Percentiles rank a stretch among this genome's conserved stretches.
Evolutionary conservation across 768 basidiomycete species (phyloP).

Genomic region (Rhodotorula sphaerocarpa): DNA sequence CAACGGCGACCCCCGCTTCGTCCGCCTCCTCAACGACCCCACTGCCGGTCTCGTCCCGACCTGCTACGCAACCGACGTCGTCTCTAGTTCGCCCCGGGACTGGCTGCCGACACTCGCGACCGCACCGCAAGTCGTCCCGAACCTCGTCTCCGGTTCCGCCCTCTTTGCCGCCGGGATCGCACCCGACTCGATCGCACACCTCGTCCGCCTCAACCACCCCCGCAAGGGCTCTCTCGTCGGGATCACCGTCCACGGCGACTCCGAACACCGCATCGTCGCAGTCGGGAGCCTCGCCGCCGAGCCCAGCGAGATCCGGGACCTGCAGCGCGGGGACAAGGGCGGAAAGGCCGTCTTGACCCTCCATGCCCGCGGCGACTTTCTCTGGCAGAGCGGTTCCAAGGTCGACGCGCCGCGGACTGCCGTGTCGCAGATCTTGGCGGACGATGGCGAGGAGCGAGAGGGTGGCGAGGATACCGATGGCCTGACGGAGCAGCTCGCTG

Average conservation of each 20-base stretch:
- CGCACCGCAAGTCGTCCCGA: slow-evolving; percentile 15
- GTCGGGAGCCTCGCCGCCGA: slow-evolving; percentile 9
- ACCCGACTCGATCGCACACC: neutral
- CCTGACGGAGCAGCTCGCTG: no score
- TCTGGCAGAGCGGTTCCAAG: slow-evolving; percentile 16
- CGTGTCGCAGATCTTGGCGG: no score
- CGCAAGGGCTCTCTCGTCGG: slow-evolving; percentile 18
- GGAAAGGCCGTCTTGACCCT: slow-evolving; percentile 29
- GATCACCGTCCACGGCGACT: slow-evolving; percentile 1
- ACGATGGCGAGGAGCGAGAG: no score
- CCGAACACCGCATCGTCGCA: slow-evolving; percentile 13
- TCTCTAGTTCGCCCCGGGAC: no score
- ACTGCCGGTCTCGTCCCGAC: slow-evolving; percentile 18
- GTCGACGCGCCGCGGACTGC: neutral
- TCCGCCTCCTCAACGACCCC: slow-evolving; percentile 13
- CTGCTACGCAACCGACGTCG: slow-evolving; percentile 17
- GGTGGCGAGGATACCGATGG: no score
- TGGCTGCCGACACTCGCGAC: slow-evolving; percentile 21
- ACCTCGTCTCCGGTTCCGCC: slow-evolving; percentile 15
- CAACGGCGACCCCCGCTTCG: slow-evolving; percentile 3
- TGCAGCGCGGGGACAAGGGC: slow-evolving; percentile 4
- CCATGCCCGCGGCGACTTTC: slow-evolving; percentile 30
- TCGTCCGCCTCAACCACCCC: neutral
- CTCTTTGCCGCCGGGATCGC: slow-evolving; percentile 29
- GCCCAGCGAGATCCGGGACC: neutral